Base-by-base conservation (phyloP, 495 filamentous ascomycete species). In the Tetracladium setigerum region DNA sequence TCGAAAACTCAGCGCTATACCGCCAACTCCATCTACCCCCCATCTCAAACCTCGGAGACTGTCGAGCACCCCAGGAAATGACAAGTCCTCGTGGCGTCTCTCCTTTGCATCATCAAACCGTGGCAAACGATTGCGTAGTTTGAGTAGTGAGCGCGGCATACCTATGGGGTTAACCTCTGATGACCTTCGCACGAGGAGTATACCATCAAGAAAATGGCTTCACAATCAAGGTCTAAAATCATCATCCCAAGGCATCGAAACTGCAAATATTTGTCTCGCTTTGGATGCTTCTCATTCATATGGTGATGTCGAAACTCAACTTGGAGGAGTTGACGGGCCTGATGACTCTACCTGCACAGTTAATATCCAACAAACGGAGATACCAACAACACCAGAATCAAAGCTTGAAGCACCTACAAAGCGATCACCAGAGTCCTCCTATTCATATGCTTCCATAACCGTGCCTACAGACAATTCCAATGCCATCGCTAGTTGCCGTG, bases 61-160 rank as follows among this genome's bases (percentile, higher is more conserved):
- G 16, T 44, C 55, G 40, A 61, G 55, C 43, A 51, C 56, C 14
- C 7, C 30, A 16, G 54, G 54, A 4, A 34, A 43, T 34, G 18
- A n/a, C 5, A 49, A 47, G 42, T 55, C 58, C 17, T 55, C 58
- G 16, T 61, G 58, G 58, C 43, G 58, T 33, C 34, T 58, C 30
- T 61, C 58, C 5, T 61, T 61, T 43, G 15, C 43, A 24, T 45
- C 55, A 9, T 39, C 45, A 3, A 47, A 51, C 31, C 37, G 55
- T 15, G 49, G 49, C 8, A 51, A 51, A 16, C 37, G 44, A 18
- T 46, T 57, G 17, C 50, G 57, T 4, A 55, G 46, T 30, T 30
- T 57, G 3, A 57, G 50, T 30, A 44, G 48, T 32, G 52, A 34
- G 41, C 24, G 46, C 30, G 11, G 15, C 1, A 18, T 15, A 10